These are phyloP conservation scores for Bidens hawaiensis DNA, from an alignment of 140 eudicot genomes.

Conservation along the genomic window DNA sequence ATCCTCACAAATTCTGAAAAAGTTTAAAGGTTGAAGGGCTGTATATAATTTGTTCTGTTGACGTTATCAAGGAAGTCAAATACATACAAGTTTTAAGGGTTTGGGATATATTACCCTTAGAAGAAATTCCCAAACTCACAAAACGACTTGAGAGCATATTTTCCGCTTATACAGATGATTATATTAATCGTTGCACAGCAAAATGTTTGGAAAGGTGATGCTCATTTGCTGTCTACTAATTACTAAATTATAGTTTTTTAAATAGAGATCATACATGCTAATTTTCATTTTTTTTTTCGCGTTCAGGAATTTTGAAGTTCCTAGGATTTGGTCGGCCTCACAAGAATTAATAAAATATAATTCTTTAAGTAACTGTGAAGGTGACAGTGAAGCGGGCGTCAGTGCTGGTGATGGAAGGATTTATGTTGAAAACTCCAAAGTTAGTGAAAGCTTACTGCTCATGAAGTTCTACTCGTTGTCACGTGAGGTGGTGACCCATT, in stretches of 20 bases:
- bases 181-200: constrained; percentile 45
- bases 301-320: constrained; percentile 58
- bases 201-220: constrained; percentile 58
- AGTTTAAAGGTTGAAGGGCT: constrained; percentile 57
- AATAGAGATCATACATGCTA: neutral
- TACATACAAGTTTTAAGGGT: constrained; percentile 62
- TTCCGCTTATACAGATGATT: constrained; percentile 58
- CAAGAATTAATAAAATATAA: constrained; percentile 37
- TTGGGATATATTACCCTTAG: constrained; percentile 79
- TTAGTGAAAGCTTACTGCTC: constrained; percentile 64
- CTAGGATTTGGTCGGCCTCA: constrained; percentile 44
- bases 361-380: constrained; percentile 10
- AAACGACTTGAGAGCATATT: constrained; percentile 54
- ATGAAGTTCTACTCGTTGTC: constrained; percentile 79
- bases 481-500: constrained; percentile 41
- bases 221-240: neutral
- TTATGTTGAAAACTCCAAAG: constrained; percentile 63
- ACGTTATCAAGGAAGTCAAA: constrained; percentile 39
- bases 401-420: constrained; percentile 30
- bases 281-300: neutral
- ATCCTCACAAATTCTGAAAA: constrained; percentile 43
- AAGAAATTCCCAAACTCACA: constrained; percentile 43
- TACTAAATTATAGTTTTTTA: neutral
- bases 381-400: neutral
- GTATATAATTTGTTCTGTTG: constrained; percentile 55